A percentile compares a stretch with the other conserved stretches of the same genome.
Evolutionary conservation across 176 grass and related monocot species (phyloP).

Genomic region (Saccharum spontaneum): DNA sequence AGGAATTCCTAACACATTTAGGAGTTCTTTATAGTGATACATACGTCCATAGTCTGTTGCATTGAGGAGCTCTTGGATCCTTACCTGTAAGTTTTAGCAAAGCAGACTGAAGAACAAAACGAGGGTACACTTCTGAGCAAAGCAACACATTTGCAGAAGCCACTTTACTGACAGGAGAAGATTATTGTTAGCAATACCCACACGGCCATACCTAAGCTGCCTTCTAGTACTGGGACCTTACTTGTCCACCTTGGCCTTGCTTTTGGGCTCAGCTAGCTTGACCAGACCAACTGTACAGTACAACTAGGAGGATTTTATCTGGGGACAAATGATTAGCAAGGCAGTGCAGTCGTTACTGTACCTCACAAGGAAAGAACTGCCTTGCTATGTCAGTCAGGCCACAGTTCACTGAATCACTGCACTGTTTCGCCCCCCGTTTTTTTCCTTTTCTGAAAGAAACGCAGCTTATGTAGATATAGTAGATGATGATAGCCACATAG

Average conservation of each 20-base stretch:
- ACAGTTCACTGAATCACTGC: too few species aligned
- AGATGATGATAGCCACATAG: background rate
- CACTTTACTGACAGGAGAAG: conserved; percentile 34
- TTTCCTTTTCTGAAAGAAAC: background rate
- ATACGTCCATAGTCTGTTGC: too few species aligned
- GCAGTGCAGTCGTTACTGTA: background rate
- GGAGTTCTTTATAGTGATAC: background rate
- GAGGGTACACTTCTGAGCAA: conserved; percentile 17
- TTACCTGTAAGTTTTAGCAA: conserved; percentile 7
- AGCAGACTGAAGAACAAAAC: background rate
- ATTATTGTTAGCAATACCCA: background rate
- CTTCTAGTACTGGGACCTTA: conserved; percentile 11
- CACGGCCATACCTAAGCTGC: background rate
- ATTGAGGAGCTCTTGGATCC: background rate
- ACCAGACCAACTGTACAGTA: background rate
- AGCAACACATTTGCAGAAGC: conserved; percentile 2
- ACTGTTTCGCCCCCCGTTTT: too few species aligned
- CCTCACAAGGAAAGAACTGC: background rate
- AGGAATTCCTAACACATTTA: background rate
- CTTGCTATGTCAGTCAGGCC: background rate
- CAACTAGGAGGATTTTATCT: too few species aligned
- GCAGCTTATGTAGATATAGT: background rate
- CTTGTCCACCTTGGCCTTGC: background rate
- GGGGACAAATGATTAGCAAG: conserved; percentile 20
- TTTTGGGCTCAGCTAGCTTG: conserved; percentile 4